These are phyloP conservation scores for Pisolithus sp. DNA, from an alignment of 768 basidiomycete species.

Conservation along the genomic window DNA sequence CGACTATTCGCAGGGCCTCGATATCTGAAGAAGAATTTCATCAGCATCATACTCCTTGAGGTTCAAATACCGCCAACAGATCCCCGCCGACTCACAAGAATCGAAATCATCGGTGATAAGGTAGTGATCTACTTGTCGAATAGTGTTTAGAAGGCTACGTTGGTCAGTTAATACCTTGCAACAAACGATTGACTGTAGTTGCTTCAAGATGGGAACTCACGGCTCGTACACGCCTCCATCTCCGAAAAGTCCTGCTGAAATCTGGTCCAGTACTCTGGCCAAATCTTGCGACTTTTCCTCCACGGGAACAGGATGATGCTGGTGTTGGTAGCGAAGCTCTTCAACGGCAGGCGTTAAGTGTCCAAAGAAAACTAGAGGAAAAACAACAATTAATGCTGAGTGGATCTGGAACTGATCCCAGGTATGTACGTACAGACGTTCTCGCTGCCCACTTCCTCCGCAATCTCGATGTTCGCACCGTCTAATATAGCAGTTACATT, in stretches of 20 bases:
- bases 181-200: constrained; percentile 1
- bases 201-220: constrained; percentile 36
- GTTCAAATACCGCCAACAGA: not conserved
- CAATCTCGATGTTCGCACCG: constrained; percentile 96
- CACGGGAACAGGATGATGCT: constrained; percentile 74
- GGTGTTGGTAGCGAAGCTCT: constrained; percentile 78
- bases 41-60: not conserved
- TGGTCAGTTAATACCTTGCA: constrained; percentile 16
- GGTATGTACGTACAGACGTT: constrained; percentile 73
- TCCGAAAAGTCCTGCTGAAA: constrained; percentile 78
- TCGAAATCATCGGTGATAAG: constrained; percentile 91
- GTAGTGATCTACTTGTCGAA: constrained; percentile 72
- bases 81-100: constrained; percentile 52
- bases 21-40: constrained; percentile 45
- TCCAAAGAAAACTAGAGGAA: constrained; percentile 79
- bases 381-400: not conserved
- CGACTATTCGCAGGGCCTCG: constrained; percentile 77
- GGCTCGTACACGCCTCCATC: constrained; percentile 79
- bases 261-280: constrained; percentile 67
- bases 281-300: constrained; percentile 81
- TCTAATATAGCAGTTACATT: constrained; percentile 35
- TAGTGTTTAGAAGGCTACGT: constrained; percentile 62
- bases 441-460: constrained; percentile 88
- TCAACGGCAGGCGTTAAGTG: constrained; percentile 85
- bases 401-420: constrained; percentile 5